phyloP scores from a whole-genome alignment of 179 eudicot genomes.

The Beta lomatogona region DNA sequence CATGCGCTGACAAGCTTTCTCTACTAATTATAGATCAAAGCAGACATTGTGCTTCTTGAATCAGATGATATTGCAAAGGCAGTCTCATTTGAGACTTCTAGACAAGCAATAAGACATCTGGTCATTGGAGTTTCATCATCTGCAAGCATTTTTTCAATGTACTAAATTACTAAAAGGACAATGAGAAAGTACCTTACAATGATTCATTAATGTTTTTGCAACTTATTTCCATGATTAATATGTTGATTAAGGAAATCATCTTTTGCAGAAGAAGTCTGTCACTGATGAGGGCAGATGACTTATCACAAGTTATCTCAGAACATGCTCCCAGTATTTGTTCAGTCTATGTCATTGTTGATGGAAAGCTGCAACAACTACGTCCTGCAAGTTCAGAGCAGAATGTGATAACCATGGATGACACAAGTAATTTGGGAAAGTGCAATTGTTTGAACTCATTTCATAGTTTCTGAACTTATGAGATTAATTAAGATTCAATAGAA shows the following conservation, averaged over 20 bases:
- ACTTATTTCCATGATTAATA: neutral
- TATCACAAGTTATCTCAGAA: slow-evolving; percentile 58
- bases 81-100: slow-evolving; percentile 40
- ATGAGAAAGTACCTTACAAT: neutral
- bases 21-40: slow-evolving; percentile 46
- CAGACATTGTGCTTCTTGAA: slow-evolving; percentile 63
- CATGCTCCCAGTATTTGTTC: slow-evolving; percentile 65
- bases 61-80: slow-evolving; percentile 64
- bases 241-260: neutral
- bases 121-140: slow-evolving; percentile 76
- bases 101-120: slow-evolving; percentile 49
- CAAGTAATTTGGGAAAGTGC: slow-evolving; percentile 27
- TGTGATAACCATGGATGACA: slow-evolving; percentile 42
- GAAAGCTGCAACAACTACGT: slow-evolving; percentile 63
- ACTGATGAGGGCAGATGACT: slow-evolving; percentile 35
- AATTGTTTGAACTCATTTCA: neutral
- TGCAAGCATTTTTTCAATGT: slow-evolving; percentile 66
- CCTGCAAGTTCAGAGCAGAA: slow-evolving; percentile 59
- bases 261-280: slow-evolving; percentile 30
- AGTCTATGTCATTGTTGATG: slow-evolving; percentile 67
- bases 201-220: neutral
- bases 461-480: neutral
- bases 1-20: neutral
- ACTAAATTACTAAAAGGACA: slow-evolving; percentile 37
- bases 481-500: neutral